Evolutionary conservation across 805 yeast species (phyloP).

Genomic region (Teunomyces stri): DNA sequence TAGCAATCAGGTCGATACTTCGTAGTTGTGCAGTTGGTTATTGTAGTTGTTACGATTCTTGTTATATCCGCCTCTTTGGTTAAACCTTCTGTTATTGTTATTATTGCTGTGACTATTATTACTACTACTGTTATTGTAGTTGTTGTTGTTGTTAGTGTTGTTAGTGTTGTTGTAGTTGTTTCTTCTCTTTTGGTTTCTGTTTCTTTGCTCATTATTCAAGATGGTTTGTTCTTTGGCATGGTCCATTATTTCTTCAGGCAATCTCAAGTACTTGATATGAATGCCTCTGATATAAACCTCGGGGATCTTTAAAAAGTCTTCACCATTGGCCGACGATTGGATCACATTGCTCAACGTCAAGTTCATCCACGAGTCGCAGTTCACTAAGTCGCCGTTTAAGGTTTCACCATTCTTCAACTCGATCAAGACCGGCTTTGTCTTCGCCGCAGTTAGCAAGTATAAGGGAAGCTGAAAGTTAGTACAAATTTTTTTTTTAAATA

Average conservation of each 20-base stretch:
- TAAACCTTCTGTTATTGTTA: conserved; percentile 20
- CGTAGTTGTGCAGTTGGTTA: conserved; percentile 11
- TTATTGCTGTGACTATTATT: conserved; percentile 7
- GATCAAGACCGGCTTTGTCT: conserved; percentile 80
- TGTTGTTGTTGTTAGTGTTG: conserved; percentile 14
- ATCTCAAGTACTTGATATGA: conserved; percentile 73
- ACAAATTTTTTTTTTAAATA: not conserved
- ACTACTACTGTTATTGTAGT: conserved; percentile 9
- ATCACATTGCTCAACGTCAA: conserved; percentile 75
- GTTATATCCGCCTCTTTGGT: conserved; percentile 26
- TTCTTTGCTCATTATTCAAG: conserved; percentile 49
- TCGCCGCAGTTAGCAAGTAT: conserved; percentile 85
- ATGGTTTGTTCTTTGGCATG: conserved; percentile 66
- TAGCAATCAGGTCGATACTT: conserved; percentile 1
- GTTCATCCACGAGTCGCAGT: conserved; percentile 96
- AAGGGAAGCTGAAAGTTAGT: conserved; percentile 67
- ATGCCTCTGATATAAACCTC: conserved; percentile 84
- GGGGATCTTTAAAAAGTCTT: conserved; percentile 57
- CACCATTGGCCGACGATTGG: conserved; percentile 61
- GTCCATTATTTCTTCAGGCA: conserved; percentile 74
- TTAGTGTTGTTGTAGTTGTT: conserved; percentile 33
- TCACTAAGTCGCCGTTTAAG: conserved; percentile 75
- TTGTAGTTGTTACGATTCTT: conserved; percentile 23
- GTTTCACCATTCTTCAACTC: conserved; percentile 93
- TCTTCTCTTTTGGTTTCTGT: conserved; percentile 43